Evolutionary conservation across 768 basidiomycete genomes (phyloP), one percentile per base, ranked within the genome.

Genomic region (Lanmaoa pseudosensibilis): DNA sequence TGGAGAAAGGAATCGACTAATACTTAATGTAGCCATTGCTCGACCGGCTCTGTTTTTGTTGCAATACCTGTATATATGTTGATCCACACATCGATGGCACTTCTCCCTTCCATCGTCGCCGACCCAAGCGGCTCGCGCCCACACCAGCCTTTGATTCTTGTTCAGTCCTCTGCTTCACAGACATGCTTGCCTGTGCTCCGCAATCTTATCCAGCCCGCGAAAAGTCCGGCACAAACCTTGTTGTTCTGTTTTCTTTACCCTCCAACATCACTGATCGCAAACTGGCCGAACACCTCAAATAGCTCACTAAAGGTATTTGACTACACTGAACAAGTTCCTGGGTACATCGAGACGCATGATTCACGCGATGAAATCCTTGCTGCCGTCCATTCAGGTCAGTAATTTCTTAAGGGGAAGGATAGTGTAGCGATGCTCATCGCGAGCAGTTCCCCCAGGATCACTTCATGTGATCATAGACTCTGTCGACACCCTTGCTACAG

Each of bases 381-480:
- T 4, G 68, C 74, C 30, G 70, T 84, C 18, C 72, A 77, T 63
- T 74, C 75, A 67, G 68, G 72, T 75, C 23, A 50, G 55, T 54
- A 37, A 64, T 48, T 37, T 40, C n/a, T 30, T 13, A 9, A 18
- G 47, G 27, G 41, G 9, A 1, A 18, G 47, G n/a, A 18, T 16
- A 15, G 1, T 7, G 27, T 30, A 13, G 27, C 10, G 32, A 37
- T 37, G 38, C 60, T 64, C 49, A 62, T 50, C 51, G 46, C 55
- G 4, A 46, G 49, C 66, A 80, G 80, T 71, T 45, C 62, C 77
- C 32, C 39, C 75, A 32, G 77, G 78, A 32, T 76, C 85, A n/a
- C 55, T 89, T 30, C 80, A 78, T 58, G 80, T 91, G 23, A 68
- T 88, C 50, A 77, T 94, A 36, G 92, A 94, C 68, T 89, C 89